Evolutionary conservation across 345 rosid species (phyloP).

Genomic region (Brassica nigra): DNA sequence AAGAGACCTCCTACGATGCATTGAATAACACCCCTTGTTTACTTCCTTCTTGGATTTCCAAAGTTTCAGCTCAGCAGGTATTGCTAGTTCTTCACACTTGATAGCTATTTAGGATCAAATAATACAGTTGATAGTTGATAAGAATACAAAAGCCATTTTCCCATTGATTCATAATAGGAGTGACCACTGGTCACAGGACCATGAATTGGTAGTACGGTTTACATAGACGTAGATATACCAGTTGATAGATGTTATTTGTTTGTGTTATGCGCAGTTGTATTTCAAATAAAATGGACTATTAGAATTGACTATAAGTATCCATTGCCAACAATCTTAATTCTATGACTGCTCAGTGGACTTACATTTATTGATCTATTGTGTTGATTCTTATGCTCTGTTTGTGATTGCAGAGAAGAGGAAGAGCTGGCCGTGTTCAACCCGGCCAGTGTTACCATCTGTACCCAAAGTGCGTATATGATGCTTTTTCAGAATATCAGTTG

Average conservation of each 20-base stretch:
- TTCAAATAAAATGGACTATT: conserved; percentile 3
- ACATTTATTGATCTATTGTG: not conserved
- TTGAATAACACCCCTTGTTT: conserved; percentile 91
- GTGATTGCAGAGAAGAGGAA: conserved; percentile 78
- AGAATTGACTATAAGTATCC: not conserved
- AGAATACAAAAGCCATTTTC: not conserved
- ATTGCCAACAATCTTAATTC: not conserved
- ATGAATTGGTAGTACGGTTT: not conserved
- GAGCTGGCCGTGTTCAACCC: conserved; percentile 93
- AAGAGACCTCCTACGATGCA: conserved; percentile 94
- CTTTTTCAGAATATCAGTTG: conserved; percentile 86
- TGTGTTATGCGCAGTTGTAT: conserved; percentile 5
- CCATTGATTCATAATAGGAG: not conserved
- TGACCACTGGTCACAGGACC: conserved; percentile 10
- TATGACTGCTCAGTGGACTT: conserved; percentile 12
- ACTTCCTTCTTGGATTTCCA: conserved; percentile 94
- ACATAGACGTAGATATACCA: not conserved
- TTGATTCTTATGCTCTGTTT: conserved; percentile 30
- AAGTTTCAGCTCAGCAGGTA: conserved; percentile 95
- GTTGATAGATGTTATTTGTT: conserved; percentile 6
- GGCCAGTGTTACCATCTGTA: conserved; percentile 92
- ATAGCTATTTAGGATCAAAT: conserved; percentile 18
- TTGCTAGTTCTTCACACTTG: conserved; percentile 28
- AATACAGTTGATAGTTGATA: not conserved
- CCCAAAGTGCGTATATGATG: conserved; percentile 81